A percentile compares a stretch with the other conserved stretches of the same genome.
phyloP scores from a whole-genome alignment of 2,329 filamentous ascomycete genomes.

The Elsinoe ampelina region DNA sequence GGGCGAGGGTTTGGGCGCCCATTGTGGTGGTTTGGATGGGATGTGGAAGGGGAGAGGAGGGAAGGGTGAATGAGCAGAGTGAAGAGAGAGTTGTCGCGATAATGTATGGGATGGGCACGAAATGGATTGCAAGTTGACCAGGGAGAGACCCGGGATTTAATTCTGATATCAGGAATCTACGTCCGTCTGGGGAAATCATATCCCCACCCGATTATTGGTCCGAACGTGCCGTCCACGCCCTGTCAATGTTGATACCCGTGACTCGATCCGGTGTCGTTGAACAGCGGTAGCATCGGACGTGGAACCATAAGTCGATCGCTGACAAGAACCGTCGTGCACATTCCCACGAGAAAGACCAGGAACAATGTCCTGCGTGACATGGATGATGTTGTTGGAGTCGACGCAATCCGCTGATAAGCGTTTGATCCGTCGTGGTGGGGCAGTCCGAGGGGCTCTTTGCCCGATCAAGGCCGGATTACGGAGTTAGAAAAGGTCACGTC shows the following conservation, averaged over 20 bases:
- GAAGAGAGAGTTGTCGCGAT: neutral
- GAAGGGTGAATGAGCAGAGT: neutral
- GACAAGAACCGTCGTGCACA: neutral
- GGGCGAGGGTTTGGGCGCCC: conserved; percentile 5
- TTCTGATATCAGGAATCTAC: conserved; percentile 7
- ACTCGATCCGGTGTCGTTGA: neutral
- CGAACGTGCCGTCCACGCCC: neutral
- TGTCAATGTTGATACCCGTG: neutral
- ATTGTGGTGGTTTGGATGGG: neutral
- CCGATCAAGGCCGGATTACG: neutral
- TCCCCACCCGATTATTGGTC: neutral
- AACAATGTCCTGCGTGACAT: neutral
- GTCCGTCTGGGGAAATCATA: conserved; percentile 2
- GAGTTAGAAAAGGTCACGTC: neutral
- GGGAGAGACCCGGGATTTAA: neutral
- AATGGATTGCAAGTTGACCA: too few relatives aligned
- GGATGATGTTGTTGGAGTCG: neutral
- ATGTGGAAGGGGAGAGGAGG: neutral
- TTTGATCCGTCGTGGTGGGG: neutral
- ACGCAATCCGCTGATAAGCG: conserved; percentile 6
- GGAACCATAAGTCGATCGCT: neutral
- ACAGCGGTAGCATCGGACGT: neutral
- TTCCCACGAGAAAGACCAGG: neutral
- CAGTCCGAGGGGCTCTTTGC: neutral
- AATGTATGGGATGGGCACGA: neutral